Percentiles rank a stretch among this genome's conserved stretches.
Evolutionary conservation across 768 basidiomycete genomes (phyloP).

Genomic region (Pholiota molesta): DNA sequence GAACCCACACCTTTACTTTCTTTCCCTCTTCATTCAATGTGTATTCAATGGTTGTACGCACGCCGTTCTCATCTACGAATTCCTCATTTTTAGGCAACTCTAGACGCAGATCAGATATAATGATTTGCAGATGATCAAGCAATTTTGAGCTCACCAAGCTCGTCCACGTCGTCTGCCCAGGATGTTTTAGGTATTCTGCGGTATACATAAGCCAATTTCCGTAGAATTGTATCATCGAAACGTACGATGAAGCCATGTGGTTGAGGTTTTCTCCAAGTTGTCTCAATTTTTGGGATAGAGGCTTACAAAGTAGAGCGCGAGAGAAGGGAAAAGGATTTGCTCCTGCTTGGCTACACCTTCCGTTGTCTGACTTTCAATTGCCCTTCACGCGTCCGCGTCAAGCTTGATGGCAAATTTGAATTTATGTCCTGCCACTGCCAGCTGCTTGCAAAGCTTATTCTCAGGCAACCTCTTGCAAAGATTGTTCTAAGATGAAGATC

Average conservation of each 20-base stretch:
- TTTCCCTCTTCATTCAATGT: conserved; percentile 89
- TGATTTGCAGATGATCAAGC: not conserved
- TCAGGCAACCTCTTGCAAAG: too few relatives aligned
- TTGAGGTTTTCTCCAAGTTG: conserved; percentile 3
- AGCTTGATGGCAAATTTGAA: too few relatives aligned
- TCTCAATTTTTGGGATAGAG: conserved; percentile 17
- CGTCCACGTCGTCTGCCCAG: conserved; percentile 89
- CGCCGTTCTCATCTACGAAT: conserved; percentile 82
- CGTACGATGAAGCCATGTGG: conserved; percentile 38
- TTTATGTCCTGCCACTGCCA: too few relatives aligned
- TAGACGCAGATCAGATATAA: conserved; percentile 17
- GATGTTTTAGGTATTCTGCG: conserved; percentile 64
- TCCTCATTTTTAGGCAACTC: conserved; percentile 66
- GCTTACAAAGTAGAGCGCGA: too few relatives aligned
- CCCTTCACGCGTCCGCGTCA: too few relatives aligned
- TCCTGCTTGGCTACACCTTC: conserved; percentile 13
- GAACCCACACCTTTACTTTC: conserved; percentile 78
- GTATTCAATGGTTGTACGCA: conserved; percentile 85
- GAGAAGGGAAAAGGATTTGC: conserved; percentile 3
- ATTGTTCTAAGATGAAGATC: too few relatives aligned
- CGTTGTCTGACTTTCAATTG: too few relatives aligned
- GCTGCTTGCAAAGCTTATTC: too few relatives aligned
- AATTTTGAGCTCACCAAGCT: conserved; percentile 49
- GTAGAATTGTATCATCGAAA: conserved; percentile 1
- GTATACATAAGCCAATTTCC: not conserved